phyloP scores from a whole-genome alignment of 2,329 filamentous ascomycete species.

The Aciculosporium take region DNA sequence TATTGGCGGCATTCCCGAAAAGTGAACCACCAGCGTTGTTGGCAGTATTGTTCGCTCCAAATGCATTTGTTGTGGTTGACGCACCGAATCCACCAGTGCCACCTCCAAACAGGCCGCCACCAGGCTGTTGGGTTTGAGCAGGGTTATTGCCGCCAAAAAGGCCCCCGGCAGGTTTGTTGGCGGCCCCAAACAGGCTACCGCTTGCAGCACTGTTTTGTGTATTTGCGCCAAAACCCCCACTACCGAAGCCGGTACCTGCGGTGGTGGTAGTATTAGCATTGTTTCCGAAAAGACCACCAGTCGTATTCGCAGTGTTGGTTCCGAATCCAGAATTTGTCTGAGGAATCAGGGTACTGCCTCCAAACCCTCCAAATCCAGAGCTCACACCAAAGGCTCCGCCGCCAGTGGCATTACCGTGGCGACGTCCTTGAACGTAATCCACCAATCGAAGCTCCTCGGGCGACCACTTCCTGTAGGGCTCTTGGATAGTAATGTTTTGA shows the following conservation, averaged over 20 bases:
- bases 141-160: slow-evolving; percentile 13
- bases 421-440: slow-evolving; percentile 79
- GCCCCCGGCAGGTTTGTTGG: slow-evolving; percentile 14
- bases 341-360: slow-evolving; percentile 19
- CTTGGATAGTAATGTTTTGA: slow-evolving; percentile 67
- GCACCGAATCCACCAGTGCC: slow-evolving; percentile 25
- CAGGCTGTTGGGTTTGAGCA: slow-evolving; percentile 9
- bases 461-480: slow-evolving; percentile 77
- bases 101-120: slow-evolving; percentile 15
- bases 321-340: slow-evolving; percentile 32
- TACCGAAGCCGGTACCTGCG: slow-evolving; percentile 10
- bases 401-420: slow-evolving; percentile 68
- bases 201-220: slow-evolving; percentile 14
- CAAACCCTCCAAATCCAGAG: slow-evolving; percentile 37
- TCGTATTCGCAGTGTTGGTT: slow-evolving; percentile 18
- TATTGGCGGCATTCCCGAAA: slow-evolving; percentile 28
- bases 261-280: slow-evolving; percentile 19
- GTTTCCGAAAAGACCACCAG: slow-evolving; percentile 23
- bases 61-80: slow-evolving; percentile 16
- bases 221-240: slow-evolving; percentile 28
- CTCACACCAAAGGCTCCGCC: slow-evolving; percentile 69
- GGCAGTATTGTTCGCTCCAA: slow-evolving; percentile 17
- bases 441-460: slow-evolving; percentile 70
- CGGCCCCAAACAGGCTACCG: slow-evolving; percentile 25
- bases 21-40: slow-evolving; percentile 21